Base-by-base conservation (phyloP, 345 rosid genomes). In the Lenwebbia sp. region DNA sequence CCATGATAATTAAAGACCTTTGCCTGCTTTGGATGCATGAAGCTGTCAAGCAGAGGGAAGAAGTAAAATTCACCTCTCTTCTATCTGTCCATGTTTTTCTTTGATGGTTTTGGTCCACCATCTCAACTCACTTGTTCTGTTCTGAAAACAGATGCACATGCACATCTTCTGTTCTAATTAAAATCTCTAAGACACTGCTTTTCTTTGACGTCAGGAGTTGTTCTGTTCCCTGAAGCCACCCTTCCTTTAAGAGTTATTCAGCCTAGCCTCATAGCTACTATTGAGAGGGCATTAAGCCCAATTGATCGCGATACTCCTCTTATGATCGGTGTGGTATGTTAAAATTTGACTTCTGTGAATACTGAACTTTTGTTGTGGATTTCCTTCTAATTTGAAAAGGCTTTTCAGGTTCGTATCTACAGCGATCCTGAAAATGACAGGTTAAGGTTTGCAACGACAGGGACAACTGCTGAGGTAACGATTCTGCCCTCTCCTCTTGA, bases 401-500 rank as follows among this genome's bases (percentile, higher is more conserved):
- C 62, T 91, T 60, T 90, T 54, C 89, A 97, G 99, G 90, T 97
- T 88, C 96, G 88, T 90, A 92, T 91, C 84, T 92, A 86, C 87
- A 85, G 91, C 84, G 93, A 93, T 88, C 78, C 87, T 60, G 88
- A 58, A 23, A 90, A 85, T 88, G 19, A 88, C 60, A 92, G 84
- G 74, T 65, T 86, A 82, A 95, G 87, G 87, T 92, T 93, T 89
- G 92, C 98, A 54, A 90, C 87, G 28, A 90, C 92, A 22, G 99
- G 99, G 85, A 97, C 99, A 88, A 97, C 98, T 47, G 99, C 99
- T 41, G 99, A 96, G 98, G 99, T 97, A 89, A 70, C 25, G 33
- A 83, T 86, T 56, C 76, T 85, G 56, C 70, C 74, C 56, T 55
- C 19, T 85, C 28, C 50, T 70, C 28, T 55, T 22, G 30, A 26